Evolutionary conservation across 306 rosid species (phyloP).

Genomic region (Purshia tridentata): DNA sequence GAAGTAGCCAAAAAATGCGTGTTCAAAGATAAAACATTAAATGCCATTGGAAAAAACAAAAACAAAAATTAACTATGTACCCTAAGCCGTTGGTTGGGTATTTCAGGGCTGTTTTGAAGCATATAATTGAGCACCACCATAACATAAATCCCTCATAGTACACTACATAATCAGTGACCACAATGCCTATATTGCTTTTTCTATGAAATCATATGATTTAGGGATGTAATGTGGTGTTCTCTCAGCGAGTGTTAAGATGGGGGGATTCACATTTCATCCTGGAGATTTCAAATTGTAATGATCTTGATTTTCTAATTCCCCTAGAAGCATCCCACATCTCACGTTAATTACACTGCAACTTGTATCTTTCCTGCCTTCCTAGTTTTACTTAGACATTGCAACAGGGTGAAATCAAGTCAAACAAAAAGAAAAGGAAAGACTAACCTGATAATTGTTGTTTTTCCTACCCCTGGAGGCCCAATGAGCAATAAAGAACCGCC

Average conservation of each 20-base stretch:
- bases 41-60: not conserved
- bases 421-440: conserved; percentile 24
- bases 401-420: conserved; percentile 1
- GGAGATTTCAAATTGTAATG: not conserved
- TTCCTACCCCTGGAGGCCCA: conserved; percentile 98
- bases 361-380: not conserved
- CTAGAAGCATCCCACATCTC: not conserved
- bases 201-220: not conserved
- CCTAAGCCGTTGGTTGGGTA: not conserved
- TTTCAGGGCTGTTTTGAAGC: not conserved
- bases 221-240: not conserved
- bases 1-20: not conserved
- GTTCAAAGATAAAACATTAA: not conserved
- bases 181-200: not conserved
- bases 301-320: not conserved
- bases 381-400: not conserved
- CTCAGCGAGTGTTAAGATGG: not conserved
- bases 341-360: not conserved
- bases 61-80: not conserved
- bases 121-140: not conserved
- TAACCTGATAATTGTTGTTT: conserved; percentile 90
- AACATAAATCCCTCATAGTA: not conserved
- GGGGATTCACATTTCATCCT: not conserved
- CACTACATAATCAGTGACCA: not conserved
- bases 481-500: conserved; percentile 88